Base-by-base conservation (phyloP, 768 basidiomycete species). In the Amanita polypyramis region DNA sequence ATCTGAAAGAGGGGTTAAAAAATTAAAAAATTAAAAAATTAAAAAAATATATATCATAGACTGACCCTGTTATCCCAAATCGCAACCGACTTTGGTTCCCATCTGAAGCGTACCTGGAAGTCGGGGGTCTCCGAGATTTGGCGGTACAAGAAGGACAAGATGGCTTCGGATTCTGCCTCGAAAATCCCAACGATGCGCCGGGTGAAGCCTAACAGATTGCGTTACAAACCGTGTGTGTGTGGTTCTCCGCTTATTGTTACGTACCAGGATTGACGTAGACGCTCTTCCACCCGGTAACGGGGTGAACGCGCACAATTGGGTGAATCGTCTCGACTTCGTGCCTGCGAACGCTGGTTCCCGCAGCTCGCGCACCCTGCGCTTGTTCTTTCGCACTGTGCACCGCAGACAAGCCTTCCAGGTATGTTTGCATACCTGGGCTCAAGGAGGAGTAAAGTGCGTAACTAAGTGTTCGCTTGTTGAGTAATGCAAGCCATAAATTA, bases 11-110 rank as follows among this genome's bases (percentile, higher is more conserved):
- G 7, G n/a, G n/a, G n/a, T n/a, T n/a, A 27, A 27, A 27, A 27
- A 27, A 27, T 4, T 7, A 27, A 27, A 27, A 27, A n/a, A n/a
- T n/a, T n/a, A 27, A 27, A 27, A 27, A 27, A 27, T 4, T 7
- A 27, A 27, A 27, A 27, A 27, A 27, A 27, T 7, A 27, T 4
- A 44, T n/a, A 43, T 38, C 21, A 5, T 9, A n/a, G 34, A 32
- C 74, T 33, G 53, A 85, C 84, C 62, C 87, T 72, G 62, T 90
- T 90, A 57, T 91, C 86, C 88, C 89, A 91, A 60, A 90, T 70
- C n/a, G 85, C 87, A 45, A 90, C 67, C 35, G 83, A 82, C 58
- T 87, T 79, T 32, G 70, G 66, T 59, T 82, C 74, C 88, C 88
- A 90, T 52, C 71, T 75, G 73, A 85, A 85, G 50, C 83, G 79